These are phyloP conservation scores for Cymbopogon flexuosus DNA, from an alignment of 202 grass and related monocot species.

Conservation along the genomic window DNA sequence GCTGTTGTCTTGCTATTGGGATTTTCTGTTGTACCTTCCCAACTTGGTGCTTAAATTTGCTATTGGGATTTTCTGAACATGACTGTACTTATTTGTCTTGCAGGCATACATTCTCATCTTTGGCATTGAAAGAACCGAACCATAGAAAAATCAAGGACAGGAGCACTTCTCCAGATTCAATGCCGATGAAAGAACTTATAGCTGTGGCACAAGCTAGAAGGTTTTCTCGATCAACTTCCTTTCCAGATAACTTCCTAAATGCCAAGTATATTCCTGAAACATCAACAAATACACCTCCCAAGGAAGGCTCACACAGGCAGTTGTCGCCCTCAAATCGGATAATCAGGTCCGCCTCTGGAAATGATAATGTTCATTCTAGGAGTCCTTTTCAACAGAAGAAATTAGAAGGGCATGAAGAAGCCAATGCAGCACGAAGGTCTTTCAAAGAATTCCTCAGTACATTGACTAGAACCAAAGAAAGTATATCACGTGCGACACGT, in stretches of 20 bases:
- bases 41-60: constrained; percentile 6
- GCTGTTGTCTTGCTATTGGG: background rate
- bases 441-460: constrained; percentile 74
- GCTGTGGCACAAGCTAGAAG: constrained; percentile 82
- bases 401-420: constrained; percentile 50
- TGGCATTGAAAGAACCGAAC: constrained; percentile 52
- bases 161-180: constrained; percentile 74
- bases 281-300: constrained; percentile 39
- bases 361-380: constrained; percentile 38
- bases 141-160: constrained; percentile 55
- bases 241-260: constrained; percentile 61
- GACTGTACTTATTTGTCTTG: constrained; percentile 38
- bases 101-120: constrained; percentile 53
- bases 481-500: constrained; percentile 83
- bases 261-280: constrained; percentile 45
- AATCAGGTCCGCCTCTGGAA: constrained; percentile 35
- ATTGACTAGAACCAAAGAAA: constrained; percentile 88
- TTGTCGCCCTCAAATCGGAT: constrained; percentile 42
- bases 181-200: constrained; percentile 86
- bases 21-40: constrained; percentile 11
- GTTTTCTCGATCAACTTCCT: constrained; percentile 64
- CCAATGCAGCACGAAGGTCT: constrained; percentile 55
- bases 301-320: constrained; percentile 48
- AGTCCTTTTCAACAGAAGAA: constrained; percentile 48
- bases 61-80: too few species aligned